Evolutionary conservation across 768 basidiomycete species (phyloP).

Genomic region (Guyanaporus albipodus): DNA sequence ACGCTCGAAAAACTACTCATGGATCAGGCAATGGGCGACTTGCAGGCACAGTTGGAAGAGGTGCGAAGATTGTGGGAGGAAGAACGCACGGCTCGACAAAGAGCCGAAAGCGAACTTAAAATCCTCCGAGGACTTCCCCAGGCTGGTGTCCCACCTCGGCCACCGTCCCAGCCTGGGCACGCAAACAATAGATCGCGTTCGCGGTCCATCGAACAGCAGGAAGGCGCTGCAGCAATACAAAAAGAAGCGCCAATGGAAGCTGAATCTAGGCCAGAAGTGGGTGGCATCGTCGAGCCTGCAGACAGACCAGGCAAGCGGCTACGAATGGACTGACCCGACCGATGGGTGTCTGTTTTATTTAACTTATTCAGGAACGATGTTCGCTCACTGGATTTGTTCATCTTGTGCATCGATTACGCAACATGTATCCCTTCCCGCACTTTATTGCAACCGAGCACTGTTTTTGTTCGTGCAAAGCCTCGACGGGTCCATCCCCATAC

Average conservation of each 20-base stretch:
- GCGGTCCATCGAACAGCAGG: constrained; percentile 29
- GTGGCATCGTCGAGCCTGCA: constrained; percentile 8
- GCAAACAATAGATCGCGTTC: constrained; percentile 20
- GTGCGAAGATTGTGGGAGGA: constrained; percentile 79
- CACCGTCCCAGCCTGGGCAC: constrained; percentile 15
- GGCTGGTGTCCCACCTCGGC: constrained; percentile 10
- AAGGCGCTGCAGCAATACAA: constrained; percentile 10
- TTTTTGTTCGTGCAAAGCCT: no score
- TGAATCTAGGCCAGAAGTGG: constrained; percentile 18
- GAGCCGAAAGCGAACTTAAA: constrained; percentile 64
- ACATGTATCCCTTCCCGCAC: constrained; percentile 6
- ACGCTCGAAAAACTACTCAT: constrained; percentile 87
- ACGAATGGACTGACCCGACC: constrained; percentile 31
- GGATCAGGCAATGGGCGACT: constrained; percentile 89
- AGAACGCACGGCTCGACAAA: constrained; percentile 56
- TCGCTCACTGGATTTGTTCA: constrained; percentile 8
- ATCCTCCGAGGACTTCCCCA: constrained; percentile 41
- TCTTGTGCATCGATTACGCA: constrained; percentile 9
- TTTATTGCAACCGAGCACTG: not conserved
- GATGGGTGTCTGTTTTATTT: not conserved
- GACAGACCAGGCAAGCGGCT: constrained; percentile 32
- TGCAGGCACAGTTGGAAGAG: constrained; percentile 81
- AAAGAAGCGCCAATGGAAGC: constrained; percentile 21
- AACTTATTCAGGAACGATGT: constrained; percentile 17
- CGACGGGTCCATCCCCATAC: no score